Evolutionary conservation across 768 basidiomycete genomes (phyloP).

Genomic region (Rhodotorula paludigena): DNA sequence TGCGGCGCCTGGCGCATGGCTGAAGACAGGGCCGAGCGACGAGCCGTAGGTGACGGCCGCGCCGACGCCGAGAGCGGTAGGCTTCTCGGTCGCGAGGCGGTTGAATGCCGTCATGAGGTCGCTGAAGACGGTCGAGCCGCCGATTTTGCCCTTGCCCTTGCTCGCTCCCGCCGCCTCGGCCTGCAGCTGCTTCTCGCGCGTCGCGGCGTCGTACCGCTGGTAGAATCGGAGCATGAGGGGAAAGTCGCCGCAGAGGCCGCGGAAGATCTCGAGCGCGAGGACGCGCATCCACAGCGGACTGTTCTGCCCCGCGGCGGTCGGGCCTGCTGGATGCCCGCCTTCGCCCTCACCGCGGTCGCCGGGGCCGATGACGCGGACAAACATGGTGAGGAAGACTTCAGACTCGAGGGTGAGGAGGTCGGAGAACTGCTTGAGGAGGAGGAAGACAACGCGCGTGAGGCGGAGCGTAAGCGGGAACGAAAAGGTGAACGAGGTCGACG

Average conservation of each 20-base stretch:
- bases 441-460: conserved; percentile 86
- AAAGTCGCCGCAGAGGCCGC: conserved; percentile 76
- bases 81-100: conserved; percentile 81
- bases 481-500: conserved; percentile 42
- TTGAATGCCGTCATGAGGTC: conserved; percentile 77
- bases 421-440: conserved; percentile 86
- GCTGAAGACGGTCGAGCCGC: conserved; percentile 57
- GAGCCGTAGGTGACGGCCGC: conserved; percentile 71
- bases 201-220: conserved; percentile 60
- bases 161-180: background rate
- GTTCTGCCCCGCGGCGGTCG: conserved; percentile 35
- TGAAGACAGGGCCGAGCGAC: conserved; percentile 53
- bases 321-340: conserved; percentile 43
- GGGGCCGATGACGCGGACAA: conserved; percentile 49
- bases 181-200: background rate
- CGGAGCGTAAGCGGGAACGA: conserved; percentile 63
- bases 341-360: conserved; percentile 47
- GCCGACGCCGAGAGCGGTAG: conserved; percentile 69
- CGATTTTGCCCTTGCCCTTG: background rate
- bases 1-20: background rate
- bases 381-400: conserved; percentile 71
- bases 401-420: conserved; percentile 72
- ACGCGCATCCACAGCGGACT: conserved; percentile 79
- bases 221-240: conserved; percentile 74
- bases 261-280: conserved; percentile 83